A percentile compares a stretch with the other conserved stretches of the same genome.
Conservation (phyloP, 306 rosid genomes). For the Dicorynia guianensis region DNA sequence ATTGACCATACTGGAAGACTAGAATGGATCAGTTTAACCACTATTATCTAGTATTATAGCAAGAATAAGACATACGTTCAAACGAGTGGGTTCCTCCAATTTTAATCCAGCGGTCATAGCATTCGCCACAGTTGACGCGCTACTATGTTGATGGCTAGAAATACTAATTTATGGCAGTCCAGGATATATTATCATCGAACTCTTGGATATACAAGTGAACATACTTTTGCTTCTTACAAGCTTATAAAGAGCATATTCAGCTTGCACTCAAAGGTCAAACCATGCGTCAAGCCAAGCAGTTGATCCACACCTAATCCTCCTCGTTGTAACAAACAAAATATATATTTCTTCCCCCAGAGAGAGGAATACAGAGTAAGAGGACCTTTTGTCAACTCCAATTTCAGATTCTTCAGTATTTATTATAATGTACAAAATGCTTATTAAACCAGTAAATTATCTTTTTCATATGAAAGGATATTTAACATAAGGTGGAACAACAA, state of each 20-base stretch:
- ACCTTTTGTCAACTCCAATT: background rate
- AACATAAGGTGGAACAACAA: conserved; percentile 13
- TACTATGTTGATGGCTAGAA: conserved; percentile 1
- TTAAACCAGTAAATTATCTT: background rate
- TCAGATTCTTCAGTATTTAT: conserved; percentile 20
- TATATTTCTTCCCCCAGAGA: background rate
- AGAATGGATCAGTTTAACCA: conserved; percentile 12
- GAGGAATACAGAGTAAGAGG: background rate
- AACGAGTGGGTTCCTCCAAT: conserved; percentile 4
- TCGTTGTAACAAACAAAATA: background rate
- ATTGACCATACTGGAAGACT: background rate
- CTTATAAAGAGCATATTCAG: background rate
- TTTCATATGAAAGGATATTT: conserved; percentile 21
- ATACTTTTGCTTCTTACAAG: background rate
- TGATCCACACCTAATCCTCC: background rate
- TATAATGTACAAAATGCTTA: background rate
- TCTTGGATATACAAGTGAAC: background rate
- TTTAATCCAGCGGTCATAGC: background rate
- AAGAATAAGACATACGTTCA: background rate
- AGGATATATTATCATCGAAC: background rate
- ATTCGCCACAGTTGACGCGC: background rate
- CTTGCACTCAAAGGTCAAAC: background rate
- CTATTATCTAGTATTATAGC: conserved; percentile 1
- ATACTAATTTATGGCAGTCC: background rate
- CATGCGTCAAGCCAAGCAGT: background rate